These are phyloP conservation scores for Pleomassaria siparia DNA, from an alignment of 2,329 filamentous ascomycete species.

Conservation along the genomic window DNA sequence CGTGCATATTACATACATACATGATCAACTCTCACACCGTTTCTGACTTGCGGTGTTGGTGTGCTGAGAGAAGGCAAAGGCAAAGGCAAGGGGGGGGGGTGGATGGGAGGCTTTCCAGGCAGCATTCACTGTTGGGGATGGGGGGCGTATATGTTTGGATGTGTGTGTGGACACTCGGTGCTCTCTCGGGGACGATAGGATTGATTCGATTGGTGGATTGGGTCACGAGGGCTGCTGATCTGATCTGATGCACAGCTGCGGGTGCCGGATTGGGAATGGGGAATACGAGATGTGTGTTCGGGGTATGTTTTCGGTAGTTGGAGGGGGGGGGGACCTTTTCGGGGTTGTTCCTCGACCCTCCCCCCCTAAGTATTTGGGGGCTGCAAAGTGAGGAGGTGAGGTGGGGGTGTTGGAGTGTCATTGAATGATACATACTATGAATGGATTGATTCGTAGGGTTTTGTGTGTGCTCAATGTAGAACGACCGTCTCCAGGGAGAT, in stretches of 20 bases:
- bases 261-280: neutral
- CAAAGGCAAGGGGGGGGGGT: too few relatives aligned
- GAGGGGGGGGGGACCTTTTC: neutral
- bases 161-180: neutral
- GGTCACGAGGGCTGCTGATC: neutral
- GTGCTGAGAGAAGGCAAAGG: too few relatives aligned
- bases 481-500: slow-evolving; percentile 6
- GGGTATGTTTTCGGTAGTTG: neutral
- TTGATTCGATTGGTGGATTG: neutral
- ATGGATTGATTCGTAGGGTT: too few relatives aligned
- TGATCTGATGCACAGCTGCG: neutral
- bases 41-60: too few relatives aligned
- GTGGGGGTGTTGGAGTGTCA: neutral
- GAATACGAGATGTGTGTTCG: neutral
- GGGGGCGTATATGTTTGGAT: neutral
- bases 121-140: neutral
- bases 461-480: slow-evolving; percentile 1
- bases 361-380: too few relatives aligned
- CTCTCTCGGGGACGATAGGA: neutral
- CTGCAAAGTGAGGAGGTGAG: neutral
- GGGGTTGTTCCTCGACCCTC: too few relatives aligned
- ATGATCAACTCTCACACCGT: too few relatives aligned
- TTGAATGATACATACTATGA: neutral
- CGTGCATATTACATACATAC: too few relatives aligned
- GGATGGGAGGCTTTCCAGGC: too few relatives aligned